Percentiles rank a stretch among this genome's conserved stretches.
Evolutionary conservation across 1,284 basidiomycete species (phyloP).

Genomic region (Ceratobasidium sp.): DNA sequence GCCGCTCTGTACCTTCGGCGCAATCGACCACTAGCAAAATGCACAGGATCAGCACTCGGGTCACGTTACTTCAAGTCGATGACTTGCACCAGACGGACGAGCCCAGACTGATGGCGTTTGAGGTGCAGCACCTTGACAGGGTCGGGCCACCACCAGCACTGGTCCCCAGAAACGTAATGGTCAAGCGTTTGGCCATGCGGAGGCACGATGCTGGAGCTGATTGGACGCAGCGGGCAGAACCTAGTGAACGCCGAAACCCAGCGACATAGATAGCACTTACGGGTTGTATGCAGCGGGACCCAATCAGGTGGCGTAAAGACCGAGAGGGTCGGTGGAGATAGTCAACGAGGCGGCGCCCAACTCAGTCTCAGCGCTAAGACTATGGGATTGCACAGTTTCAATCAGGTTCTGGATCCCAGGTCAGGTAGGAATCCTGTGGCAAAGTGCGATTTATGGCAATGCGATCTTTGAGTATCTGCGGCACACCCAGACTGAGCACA

Average conservation of each 20-base stretch:
- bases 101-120: constrained; percentile 68
- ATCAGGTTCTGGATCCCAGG: no score
- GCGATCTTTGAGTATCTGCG: neutral
- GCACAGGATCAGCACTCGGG: neutral
- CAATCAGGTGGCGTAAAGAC: neutral
- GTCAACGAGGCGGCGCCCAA: neutral
- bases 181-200: constrained; percentile 68
- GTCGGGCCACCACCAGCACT: constrained; percentile 78
- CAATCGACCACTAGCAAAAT: constrained; percentile 78
- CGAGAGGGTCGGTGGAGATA: neutral
- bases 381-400: neutral
- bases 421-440: no score
- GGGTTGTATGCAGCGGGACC: neutral
- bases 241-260: neutral
- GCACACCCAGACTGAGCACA: neutral
- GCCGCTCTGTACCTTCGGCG: constrained; percentile 88
- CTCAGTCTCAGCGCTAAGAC: neutral
- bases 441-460: neutral
- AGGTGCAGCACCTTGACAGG: constrained; percentile 74
- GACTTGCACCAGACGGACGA: constrained; percentile 72
- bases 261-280: neutral
- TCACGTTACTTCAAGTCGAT: neutral
- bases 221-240: neutral
- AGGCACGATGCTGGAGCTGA: neutral
- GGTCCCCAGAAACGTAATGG: constrained; percentile 78